Percentiles rank a stretch among this genome's conserved stretches.
These are phyloP conservation scores for Blastobotrys aristatus DNA, from an alignment of 1,139 yeast genomes.

Conservation along the genomic window DNA sequence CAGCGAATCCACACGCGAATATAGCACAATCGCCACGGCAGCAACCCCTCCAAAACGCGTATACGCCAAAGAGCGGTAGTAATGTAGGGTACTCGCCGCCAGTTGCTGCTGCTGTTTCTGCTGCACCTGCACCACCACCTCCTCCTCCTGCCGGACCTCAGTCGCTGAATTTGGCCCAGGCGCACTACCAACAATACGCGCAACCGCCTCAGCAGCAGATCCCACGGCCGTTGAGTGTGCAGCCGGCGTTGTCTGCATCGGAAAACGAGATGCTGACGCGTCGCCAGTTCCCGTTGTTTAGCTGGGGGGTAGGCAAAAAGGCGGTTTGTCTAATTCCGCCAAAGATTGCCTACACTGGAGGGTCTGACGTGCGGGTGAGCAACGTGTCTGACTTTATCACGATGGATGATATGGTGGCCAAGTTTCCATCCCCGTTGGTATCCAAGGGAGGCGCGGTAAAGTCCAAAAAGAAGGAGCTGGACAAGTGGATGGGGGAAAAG, in stretches of 20 bases:
- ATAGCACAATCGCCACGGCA: neutral
- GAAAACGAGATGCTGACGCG: constrained; percentile 32
- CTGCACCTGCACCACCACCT: constrained; percentile 6
- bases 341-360: constrained; percentile 27
- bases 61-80: neutral
- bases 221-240: constrained; percentile 4
- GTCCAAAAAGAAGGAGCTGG: constrained; percentile 57
- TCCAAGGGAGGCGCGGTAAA: constrained; percentile 37
- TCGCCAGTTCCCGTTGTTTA: constrained; percentile 74
- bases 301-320: constrained; percentile 55
- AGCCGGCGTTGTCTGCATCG: constrained; percentile 16
- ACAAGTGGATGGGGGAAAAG: constrained; percentile 51
- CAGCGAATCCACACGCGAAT: neutral
- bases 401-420: constrained; percentile 26
- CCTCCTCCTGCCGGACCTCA: constrained; percentile 6
- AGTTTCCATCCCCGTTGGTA: constrained; percentile 62
- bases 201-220: constrained; percentile 11
- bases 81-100: constrained; percentile 2
- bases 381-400: constrained; percentile 32
- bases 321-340: constrained; percentile 45
- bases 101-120: constrained; percentile 2
- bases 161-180: constrained; percentile 11
- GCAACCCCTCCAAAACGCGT: constrained; percentile 8
- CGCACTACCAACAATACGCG: constrained; percentile 1
- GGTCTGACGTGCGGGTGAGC: constrained; percentile 30